Evolutionary conservation across 1,284 basidiomycete genomes (phyloP).

Genomic region (Pulveroboletus sp.): DNA sequence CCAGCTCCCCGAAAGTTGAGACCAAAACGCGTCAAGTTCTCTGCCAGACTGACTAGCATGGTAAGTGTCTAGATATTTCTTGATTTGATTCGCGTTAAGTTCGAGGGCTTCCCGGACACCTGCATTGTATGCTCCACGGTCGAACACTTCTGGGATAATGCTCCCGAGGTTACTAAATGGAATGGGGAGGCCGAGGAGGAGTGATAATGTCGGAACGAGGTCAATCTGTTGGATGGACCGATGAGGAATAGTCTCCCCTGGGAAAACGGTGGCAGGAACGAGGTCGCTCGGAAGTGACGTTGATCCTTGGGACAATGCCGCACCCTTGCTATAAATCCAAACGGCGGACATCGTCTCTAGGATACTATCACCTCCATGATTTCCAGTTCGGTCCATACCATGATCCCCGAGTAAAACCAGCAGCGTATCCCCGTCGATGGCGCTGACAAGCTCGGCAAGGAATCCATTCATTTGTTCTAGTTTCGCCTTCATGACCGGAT

Average conservation of each 20-base stretch:
- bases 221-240: conserved; percentile 92
- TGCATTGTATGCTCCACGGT: conserved; percentile 39
- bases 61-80: conserved; percentile 78
- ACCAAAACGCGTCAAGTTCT: conserved; percentile 71
- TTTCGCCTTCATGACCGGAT: conserved; percentile 85
- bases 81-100: conserved; percentile 79
- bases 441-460: conserved; percentile 66
- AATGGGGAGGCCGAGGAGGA: conserved; percentile 91
- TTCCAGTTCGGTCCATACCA: conserved; percentile 94
- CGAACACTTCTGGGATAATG: conserved; percentile 89
- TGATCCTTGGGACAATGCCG: conserved; percentile 42
- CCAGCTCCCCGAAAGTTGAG: conserved; percentile 52
- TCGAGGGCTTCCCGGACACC: conserved; percentile 58
- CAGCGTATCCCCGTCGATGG: conserved; percentile 77
- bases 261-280: conserved; percentile 60
- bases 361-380: conserved; percentile 91
- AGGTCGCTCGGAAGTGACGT: conserved; percentile 47
- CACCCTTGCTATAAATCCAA: conserved; percentile 88
- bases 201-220: conserved; percentile 85
- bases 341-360: conserved; percentile 86
- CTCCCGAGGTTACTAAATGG: conserved; percentile 95
- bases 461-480: conserved; percentile 87
- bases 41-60: conserved; percentile 64
- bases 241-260: conserved; percentile 53
- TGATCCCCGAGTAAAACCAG: conserved; percentile 95